These are phyloP conservation scores for Metschnikowia aberdeeniae DNA, from an alignment of 805 yeast species.

Conservation along the genomic window DNA sequence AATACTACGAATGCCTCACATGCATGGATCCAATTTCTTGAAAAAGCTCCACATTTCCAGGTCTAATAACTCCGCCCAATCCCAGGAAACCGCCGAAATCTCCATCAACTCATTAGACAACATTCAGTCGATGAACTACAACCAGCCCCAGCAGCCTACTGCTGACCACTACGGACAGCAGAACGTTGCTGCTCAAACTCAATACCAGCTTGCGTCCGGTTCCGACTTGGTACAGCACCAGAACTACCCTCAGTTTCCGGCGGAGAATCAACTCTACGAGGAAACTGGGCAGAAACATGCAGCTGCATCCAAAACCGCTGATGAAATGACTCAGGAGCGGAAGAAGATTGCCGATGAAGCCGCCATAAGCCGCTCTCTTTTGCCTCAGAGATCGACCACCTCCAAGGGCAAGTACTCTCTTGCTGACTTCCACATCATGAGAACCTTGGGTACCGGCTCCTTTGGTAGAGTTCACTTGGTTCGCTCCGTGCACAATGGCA, in stretches of 20 bases:
- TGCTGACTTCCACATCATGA: conserved; percentile 50
- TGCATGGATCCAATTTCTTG: conserved; percentile 16
- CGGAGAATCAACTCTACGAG: background rate
- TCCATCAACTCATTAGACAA: conserved; percentile 12
- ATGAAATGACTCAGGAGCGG: conserved; percentile 4
- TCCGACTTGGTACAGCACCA: conserved; percentile 2
- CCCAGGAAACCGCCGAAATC: conserved; percentile 4
- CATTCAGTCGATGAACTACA: conserved; percentile 15
- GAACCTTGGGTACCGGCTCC: conserved; percentile 60
- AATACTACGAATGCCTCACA: conserved; percentile 3
- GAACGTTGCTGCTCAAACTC: background rate
- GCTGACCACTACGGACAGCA: conserved; percentile 6
- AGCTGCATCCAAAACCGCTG: conserved; percentile 4
- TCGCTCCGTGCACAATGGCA: conserved; percentile 53
- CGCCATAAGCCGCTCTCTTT: conserved; percentile 17
- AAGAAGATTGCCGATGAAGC: conserved; percentile 12
- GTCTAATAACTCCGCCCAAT: conserved; percentile 6
- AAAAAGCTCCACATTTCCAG: conserved; percentile 17
- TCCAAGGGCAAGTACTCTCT: conserved; percentile 58
- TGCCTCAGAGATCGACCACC: conserved; percentile 17
- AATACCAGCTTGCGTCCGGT: background rate
- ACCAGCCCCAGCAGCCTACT: conserved; percentile 1
- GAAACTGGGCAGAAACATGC: conserved; percentile 1
- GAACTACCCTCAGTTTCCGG: conserved; percentile 3
- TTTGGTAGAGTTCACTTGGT: conserved; percentile 60